Base-by-base conservation (phyloP, 2,329 filamentous ascomycete species). In the Cercospora beticola region DNA sequence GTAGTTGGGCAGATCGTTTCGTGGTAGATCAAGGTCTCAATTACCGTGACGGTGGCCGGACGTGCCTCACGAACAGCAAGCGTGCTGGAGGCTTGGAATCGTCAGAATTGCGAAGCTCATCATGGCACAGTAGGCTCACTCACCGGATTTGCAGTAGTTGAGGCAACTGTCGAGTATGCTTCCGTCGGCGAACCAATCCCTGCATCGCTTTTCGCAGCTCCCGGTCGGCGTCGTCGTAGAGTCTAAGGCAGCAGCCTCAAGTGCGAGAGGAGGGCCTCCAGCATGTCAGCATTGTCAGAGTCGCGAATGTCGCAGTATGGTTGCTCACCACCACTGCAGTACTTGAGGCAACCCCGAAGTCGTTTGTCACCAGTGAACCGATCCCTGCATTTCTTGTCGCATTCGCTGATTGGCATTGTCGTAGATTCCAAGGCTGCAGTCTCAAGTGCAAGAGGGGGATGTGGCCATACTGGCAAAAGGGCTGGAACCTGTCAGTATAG, bases 1-100 rank as follows among this genome's bases (percentile, higher is more conserved):
- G 46, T 52, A 52, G 46, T 52, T 21, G 46, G 54, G 63, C 63
- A 65, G 30, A 46, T 54, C 21, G 63, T 57, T 21, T 58, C 63
- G 23, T 60, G 54, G 59, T 49, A 36, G 33, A 59, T 18, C 52
- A 40, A 59, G 26, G 63, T 65, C 63, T 58, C 54, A 16, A 54
- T 21, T 1, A 62, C 33, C 10, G 59, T 62, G 54, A 59, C 30
- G 14, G 63, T 65, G 18, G 52, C 33, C 14, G 63, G 63, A 33
- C 16, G 26, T 3, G 18, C 18, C 10, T 52, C 10, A 14, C 46
- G 46, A 14, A 26, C 46, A 52, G 21, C 21, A 52, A 52, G 21
- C 46, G 46, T 21, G 12, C 18, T 12, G 12, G 18, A 23, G 46
- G 4, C 46, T 52, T 23, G 21, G 18, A 14, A 5, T 23, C 4